Conservation (phyloP, 2,329 filamentous ascomycete genomes). For the Trichophyton simii region DNA sequence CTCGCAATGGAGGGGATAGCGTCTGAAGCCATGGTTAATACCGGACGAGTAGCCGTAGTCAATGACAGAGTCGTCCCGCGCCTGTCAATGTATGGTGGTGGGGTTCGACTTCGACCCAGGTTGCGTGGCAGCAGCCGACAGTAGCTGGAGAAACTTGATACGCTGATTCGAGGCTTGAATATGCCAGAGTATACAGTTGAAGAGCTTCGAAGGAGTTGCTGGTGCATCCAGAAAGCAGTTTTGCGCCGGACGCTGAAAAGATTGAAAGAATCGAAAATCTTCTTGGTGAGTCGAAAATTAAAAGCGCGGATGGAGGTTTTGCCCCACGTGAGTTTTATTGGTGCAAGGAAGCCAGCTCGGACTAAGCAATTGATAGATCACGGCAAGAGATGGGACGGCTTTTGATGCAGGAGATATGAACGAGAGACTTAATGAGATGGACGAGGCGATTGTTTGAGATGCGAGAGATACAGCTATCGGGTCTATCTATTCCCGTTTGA, state of each 20-base stretch:
- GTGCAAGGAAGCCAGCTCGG: neutral
- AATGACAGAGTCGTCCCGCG: neutral
- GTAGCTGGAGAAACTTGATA: neutral
- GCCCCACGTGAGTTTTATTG: neutral
- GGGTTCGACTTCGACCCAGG: neutral
- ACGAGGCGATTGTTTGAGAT: neutral
- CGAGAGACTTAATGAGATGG: neutral
- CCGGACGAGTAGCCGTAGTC: neutral
- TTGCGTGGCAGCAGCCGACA: neutral
- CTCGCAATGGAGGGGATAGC: slow-evolving; percentile 27
- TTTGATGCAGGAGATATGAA: neutral
- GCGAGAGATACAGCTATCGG: neutral
- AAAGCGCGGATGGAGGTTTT: neutral
- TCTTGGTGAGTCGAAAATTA: neutral
- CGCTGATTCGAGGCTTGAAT: neutral
- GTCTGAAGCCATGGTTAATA: slow-evolving; percentile 23
- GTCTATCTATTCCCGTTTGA: slow-evolving; percentile 1
- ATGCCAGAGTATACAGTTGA: neutral
- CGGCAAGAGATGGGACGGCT: neutral
- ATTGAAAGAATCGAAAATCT: neutral
- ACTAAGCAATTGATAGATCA: neutral
- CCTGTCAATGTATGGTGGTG: neutral
- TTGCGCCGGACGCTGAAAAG: neutral
- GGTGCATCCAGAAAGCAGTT: slow-evolving; percentile 4
- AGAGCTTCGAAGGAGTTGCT: neutral